Evolutionary conservation across 2,329 filamentous ascomycete species (phyloP).

Genomic region (Pseudogymnoascus sp.): DNA sequence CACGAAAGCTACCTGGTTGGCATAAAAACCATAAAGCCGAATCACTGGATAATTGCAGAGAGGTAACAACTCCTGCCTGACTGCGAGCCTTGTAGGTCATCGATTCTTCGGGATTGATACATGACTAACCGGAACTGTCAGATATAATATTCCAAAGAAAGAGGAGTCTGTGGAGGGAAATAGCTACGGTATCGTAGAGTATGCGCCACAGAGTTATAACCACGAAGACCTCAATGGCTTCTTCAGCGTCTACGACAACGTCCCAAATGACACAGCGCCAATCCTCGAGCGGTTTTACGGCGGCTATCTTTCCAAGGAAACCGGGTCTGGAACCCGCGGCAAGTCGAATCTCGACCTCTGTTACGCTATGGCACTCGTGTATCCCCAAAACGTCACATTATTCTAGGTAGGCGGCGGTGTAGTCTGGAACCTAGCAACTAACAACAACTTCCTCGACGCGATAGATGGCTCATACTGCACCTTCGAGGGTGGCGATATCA

Average conservation of each 20-base stretch:
- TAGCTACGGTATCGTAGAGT: conserved; percentile 49
- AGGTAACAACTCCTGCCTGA: conserved; percentile 52
- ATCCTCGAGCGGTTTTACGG: conserved; percentile 21
- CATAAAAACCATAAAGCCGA: neutral
- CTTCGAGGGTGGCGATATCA: conserved; percentile 36
- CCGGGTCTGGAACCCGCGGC: conserved; percentile 29
- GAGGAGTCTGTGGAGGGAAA: conserved; percentile 36
- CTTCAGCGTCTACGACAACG: conserved; percentile 33
- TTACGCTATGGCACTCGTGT: conserved; percentile 44
- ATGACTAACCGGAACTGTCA: neutral
- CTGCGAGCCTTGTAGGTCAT: conserved; percentile 47
- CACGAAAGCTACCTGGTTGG: neutral
- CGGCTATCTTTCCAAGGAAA: conserved; percentile 23
- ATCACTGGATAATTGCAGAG: conserved; percentile 39
- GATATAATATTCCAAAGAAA: conserved; percentile 31
- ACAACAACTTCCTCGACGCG: conserved; percentile 34
- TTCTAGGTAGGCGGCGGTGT: conserved; percentile 41
- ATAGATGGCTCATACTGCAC: conserved; percentile 42
- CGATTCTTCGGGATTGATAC: neutral
- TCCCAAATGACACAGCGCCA: conserved; percentile 36
- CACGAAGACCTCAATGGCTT: conserved; percentile 42
- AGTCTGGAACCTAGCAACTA: conserved; percentile 19
- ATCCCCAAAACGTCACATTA: conserved; percentile 44
- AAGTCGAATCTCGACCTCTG: conserved; percentile 35
- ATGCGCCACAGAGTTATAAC: conserved; percentile 48